Percentiles rank a stretch among this genome's conserved stretches.
Evolutionary conservation across 176 grass and related monocot species (phyloP).

Genomic region (Chrysopogon serrulatus): DNA sequence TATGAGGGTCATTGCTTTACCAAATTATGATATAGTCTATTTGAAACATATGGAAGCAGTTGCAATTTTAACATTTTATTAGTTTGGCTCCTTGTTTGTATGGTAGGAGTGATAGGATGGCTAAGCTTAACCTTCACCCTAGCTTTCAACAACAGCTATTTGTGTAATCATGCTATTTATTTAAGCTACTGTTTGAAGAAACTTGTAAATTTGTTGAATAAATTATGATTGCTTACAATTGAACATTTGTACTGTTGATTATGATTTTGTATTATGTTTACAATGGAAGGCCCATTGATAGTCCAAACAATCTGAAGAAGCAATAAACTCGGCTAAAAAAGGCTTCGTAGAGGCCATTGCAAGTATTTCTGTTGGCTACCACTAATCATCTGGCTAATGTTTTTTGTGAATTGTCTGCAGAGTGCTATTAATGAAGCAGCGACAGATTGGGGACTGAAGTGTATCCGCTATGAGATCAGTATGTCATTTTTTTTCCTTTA

Average conservation of each 20-base stretch:
- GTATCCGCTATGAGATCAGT: slow-evolving; percentile 96
- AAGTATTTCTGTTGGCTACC: not conserved
- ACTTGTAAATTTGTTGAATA: not conserved
- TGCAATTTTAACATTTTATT: not conserved
- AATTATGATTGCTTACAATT: not conserved
- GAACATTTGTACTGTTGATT: not conserved
- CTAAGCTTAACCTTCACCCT: not conserved
- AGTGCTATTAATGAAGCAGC: slow-evolving; percentile 92
- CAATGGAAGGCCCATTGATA: not conserved
- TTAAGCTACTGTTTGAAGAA: not conserved
- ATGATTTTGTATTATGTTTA: not conserved
- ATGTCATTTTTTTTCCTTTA: slow-evolving; percentile 12
- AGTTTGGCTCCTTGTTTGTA: not conserved
- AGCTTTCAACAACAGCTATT: slow-evolving; percentile 4
- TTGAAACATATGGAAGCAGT: slow-evolving; percentile 4
- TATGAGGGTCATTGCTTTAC: not conserved
- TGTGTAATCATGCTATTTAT: not conserved
- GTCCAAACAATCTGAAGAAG: not conserved
- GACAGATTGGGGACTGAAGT: slow-evolving; percentile 81
- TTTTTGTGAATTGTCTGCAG: slow-evolving; percentile 41
- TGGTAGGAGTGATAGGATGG: not conserved
- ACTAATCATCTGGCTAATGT: not conserved
- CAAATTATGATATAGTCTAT: not conserved
- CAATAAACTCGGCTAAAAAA: not conserved
- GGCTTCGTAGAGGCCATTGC: not conserved